phyloP scores from a whole-genome alignment of 805 yeast species.

The Teunomyces gatunensis region DNA sequence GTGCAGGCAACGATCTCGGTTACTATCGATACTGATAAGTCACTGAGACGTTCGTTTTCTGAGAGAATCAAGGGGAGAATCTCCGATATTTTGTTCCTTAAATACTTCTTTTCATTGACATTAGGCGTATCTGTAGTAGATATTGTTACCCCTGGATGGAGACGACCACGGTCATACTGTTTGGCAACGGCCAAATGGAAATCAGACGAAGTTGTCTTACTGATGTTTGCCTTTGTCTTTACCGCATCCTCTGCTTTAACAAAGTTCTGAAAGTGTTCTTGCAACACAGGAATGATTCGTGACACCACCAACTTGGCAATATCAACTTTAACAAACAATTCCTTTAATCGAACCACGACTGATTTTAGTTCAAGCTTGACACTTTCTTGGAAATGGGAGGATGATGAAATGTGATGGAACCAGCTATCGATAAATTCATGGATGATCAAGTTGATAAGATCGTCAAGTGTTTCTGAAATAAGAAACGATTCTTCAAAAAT shows the following conservation, averaged over 20 bases:
- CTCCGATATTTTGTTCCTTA: constrained; percentile 40
- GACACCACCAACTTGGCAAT: constrained; percentile 56
- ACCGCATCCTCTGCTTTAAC: constrained; percentile 41
- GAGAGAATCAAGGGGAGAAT: constrained; percentile 53
- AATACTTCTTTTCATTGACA: constrained; percentile 47
- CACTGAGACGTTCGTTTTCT: constrained; percentile 43
- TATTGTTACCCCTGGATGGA: constrained; percentile 57
- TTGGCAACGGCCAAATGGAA: constrained; percentile 41
- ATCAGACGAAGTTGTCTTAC: constrained; percentile 23
- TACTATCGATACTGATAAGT: constrained; percentile 47
- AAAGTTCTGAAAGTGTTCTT: constrained; percentile 59
- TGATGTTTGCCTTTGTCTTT: constrained; percentile 1
- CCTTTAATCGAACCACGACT: constrained; percentile 41
- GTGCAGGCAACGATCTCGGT: constrained; percentile 62
- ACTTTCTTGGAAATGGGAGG: constrained; percentile 31
- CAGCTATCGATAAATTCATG: constrained; percentile 56
- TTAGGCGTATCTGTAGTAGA: constrained; percentile 28
- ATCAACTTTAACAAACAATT: constrained; percentile 46
- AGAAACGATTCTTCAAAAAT: constrained; percentile 48
- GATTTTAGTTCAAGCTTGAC: constrained; percentile 43
- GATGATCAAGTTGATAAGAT: constrained; percentile 46
- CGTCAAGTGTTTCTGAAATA: constrained; percentile 52
- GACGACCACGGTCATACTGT: constrained; percentile 46
- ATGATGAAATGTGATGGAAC: constrained; percentile 46
- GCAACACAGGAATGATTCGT: constrained; percentile 59